phyloP scores from a whole-genome alignment of 805 yeast genomes.

The Ogataea naganishii region DNA sequence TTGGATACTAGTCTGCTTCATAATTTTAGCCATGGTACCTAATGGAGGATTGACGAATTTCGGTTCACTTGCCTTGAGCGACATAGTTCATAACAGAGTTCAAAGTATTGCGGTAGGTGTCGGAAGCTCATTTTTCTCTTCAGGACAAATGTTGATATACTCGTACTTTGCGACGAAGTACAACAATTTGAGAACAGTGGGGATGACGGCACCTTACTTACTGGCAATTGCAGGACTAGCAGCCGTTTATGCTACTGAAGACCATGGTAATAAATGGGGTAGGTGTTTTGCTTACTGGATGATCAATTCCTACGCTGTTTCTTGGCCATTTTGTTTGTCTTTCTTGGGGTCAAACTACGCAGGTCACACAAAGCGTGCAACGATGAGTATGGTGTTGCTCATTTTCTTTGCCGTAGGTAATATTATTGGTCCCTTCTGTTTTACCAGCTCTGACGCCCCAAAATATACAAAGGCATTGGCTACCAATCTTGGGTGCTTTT shows the following conservation, averaged over 20 bases:
- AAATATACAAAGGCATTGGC: constrained; percentile 30
- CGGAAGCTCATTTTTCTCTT: too few species aligned
- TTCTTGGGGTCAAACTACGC: constrained; percentile 39
- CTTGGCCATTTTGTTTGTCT: constrained; percentile 13
- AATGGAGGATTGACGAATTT: too few species aligned
- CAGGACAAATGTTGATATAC: constrained; percentile 3
- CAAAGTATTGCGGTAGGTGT: constrained; percentile 11
- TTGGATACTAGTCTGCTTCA: too few species aligned
- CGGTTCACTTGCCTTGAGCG: too few species aligned
- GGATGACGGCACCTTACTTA: constrained; percentile 5
- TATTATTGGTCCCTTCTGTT: constrained; percentile 57
- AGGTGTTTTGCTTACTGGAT: constrained; percentile 10
- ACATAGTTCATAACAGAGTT: constrained; percentile 10
- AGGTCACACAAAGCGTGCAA: constrained; percentile 49
- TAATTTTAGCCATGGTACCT: too few species aligned
- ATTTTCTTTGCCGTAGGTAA: constrained; percentile 51
- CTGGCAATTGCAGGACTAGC: constrained; percentile 10
- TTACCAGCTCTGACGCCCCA: constrained; percentile 43
- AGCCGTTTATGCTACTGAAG: constrained; percentile 11
- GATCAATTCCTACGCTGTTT: constrained; percentile 9
- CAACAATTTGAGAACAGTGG: constrained; percentile 3
- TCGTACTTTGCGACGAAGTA: constrained; percentile 2
- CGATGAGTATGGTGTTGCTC: constrained; percentile 44
- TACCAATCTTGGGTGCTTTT: constrained; percentile 33
- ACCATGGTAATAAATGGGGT: constrained; percentile 13